These are phyloP conservation scores for Blastocystis hominis DNA, from an alignment of 352 stramenopile species.

Conservation along the genomic window DNA sequence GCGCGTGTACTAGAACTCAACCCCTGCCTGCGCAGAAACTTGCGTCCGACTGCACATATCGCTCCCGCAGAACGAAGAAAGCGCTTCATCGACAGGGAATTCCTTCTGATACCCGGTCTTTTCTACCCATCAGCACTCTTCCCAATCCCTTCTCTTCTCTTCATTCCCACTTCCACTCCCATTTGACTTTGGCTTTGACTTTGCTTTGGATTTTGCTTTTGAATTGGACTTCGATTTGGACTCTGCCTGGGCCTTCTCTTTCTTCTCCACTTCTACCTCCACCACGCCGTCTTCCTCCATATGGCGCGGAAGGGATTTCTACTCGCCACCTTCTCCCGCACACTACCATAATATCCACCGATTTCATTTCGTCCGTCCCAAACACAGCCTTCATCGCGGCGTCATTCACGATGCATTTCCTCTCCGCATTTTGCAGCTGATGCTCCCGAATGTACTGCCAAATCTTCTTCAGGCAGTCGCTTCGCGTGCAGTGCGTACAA, in stretches of 20 bases:
- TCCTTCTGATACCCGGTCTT: background rate
- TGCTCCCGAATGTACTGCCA: slow-evolving; percentile 90
- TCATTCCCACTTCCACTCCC: background rate
- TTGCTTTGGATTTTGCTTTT: background rate
- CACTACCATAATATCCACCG: too few relatives aligned
- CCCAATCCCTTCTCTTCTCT: background rate
- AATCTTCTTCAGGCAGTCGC: slow-evolving; percentile 83
- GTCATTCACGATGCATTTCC: slow-evolving; percentile 82
- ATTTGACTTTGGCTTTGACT: background rate
- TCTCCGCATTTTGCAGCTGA: slow-evolving; percentile 82
- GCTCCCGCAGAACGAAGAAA: too few relatives aligned
- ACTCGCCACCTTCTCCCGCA: background rate
- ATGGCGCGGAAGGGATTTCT: background rate
- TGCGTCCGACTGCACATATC: background rate
- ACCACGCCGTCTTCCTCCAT: background rate
- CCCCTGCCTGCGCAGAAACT: slow-evolving; percentile 66
- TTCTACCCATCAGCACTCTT: background rate
- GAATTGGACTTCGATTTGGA: background rate
- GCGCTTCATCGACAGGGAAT: background rate
- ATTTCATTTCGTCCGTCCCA: too few relatives aligned
- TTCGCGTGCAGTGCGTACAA: slow-evolving; percentile 59
- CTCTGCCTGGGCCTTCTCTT: background rate
- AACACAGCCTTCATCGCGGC: too few relatives aligned
- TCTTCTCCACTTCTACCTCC: background rate
- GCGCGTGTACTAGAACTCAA: slow-evolving; percentile 81